These are phyloP conservation scores for Phaeomoniella chlamydospora DNA, from an alignment of 2,329 filamentous ascomycete species.

Conservation along the genomic window DNA sequence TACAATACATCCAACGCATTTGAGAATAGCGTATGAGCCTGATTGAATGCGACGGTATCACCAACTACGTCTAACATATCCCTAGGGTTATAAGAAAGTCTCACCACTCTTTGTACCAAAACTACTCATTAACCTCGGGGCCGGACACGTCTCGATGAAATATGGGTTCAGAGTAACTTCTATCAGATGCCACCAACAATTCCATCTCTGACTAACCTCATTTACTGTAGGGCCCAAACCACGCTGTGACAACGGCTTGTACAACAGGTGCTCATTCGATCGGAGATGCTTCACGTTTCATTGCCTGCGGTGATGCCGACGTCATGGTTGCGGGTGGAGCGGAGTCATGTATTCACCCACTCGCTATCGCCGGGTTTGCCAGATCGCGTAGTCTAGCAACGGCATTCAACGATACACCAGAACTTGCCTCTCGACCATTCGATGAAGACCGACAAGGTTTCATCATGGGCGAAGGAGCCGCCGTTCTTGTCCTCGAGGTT, in stretches of 20 bases:
- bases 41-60: no score
- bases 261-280: conserved; percentile 92
- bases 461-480: conserved; percentile 85
- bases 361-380: conserved; percentile 84
- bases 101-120: conserved; percentile 88
- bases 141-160: conserved; percentile 87
- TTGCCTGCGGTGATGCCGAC: conserved; percentile 79
- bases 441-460: conserved; percentile 70
- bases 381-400: conserved; percentile 76
- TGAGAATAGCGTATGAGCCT: conserved; percentile 46
- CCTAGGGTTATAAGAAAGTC: conserved; percentile 77
- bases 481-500: conserved; percentile 74
- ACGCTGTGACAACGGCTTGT: conserved; percentile 84
- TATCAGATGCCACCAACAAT: background rate
- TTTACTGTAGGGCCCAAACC: conserved; percentile 60
- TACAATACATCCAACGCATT: conserved; percentile 72
- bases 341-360: conserved; percentile 88
- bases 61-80: conserved; percentile 7
- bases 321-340: conserved; percentile 94
- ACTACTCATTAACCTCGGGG: conserved; percentile 85
- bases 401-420: conserved; percentile 58
- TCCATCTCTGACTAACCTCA: background rate
- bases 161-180: conserved; percentile 54
- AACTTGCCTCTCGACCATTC: conserved; percentile 69
- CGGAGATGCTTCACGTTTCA: conserved; percentile 84